Evolutionary conservation across 2,329 filamentous ascomycete species (phyloP), one percentile per base, ranked within the genome.

Genomic region (Neonectria neomacrospora): DNA sequence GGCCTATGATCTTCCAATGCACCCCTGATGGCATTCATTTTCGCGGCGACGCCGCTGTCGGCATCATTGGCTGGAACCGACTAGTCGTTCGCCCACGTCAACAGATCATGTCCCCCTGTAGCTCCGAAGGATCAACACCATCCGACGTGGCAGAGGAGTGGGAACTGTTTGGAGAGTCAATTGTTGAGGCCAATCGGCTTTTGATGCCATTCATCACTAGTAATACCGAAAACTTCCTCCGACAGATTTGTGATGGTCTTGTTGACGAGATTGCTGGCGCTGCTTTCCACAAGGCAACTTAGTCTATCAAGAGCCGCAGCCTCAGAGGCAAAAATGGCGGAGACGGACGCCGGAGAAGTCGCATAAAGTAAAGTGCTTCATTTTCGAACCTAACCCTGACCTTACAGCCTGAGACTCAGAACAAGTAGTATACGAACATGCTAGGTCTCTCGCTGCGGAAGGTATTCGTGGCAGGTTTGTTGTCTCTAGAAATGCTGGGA

Each of bases 1-100:
- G 82, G 61, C 78, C 79, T 1, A 79, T 78, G 58, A 75, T 79
- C n/a, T 81, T 82, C 63, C 81, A 82, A 67, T 75, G 71, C 61
- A 76, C 79, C 20, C 71, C 73, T 14, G 67, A 73, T 44, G 81
- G 80, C 34, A 71, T 81, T 42, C 75, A 80, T 12, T 77, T 77
- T 56, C 74, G 80, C 37, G 80, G 77, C 45, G 73, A 80, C 41
- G 78, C 79, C 4, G 70, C 75, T 2, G 78, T 72, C 18, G 80
- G 80, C 41, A 80, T 82, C 20, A 74, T 52, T 5, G 48, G 73
- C 12, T 78, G 81, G 76, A 79, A 61, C 34, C 70, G 72, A 57
- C 75, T 72, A 61, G 64, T 61, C 32, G 71, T 75, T 41, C 66
- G 62, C 18, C 57, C 34, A 54, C 68, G 62, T 3, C 48, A 22